Evolutionary conservation across 108 stramenopile species (phyloP), one percentile per base, ranked within the genome.

Genomic region (Discostella pseudostelligera): DNA sequence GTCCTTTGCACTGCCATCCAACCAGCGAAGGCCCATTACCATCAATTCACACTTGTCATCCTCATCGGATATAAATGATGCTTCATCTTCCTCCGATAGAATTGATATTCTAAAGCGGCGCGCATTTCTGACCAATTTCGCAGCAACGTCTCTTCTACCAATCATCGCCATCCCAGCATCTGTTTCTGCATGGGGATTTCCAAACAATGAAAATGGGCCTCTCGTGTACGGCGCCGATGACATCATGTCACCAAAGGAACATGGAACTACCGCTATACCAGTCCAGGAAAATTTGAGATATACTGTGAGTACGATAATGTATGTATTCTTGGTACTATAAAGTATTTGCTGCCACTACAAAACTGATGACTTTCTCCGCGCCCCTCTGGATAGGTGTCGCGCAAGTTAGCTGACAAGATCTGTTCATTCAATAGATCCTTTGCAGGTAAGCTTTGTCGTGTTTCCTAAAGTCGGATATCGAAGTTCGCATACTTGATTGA

Each of bases 351-450:
- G n/a, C n/a, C n/a, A n/a, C n/a, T n/a, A n/a, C n/a, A n/a, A n/a
- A n/a, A n/a, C n/a, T n/a, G n/a, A n/a, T n/a, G n/a, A n/a, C n/a
- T n/a, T n/a, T n/a, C n/a, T n/a, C n/a, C n/a, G n/a, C n/a, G n/a
- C n/a, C n/a, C n/a, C n/a, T n/a, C n/a, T n/a, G n/a, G n/a, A n/a
- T n/a, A 78, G 13, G 83, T 83, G 16, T 66, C 66, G 36, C 39
- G 70, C 22, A 73, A 81, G 48, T 44, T 87, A 13, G 89, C 89
- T 3, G 89, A 90, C 63, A 73, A 77, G 49, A 90, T 90, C 24
- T 80, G 81, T 77, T 84, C 74, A 28, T 96, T 81, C 83, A 96
- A 96, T 70, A 69, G 92, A 8, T 57, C 45, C 0, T 73, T 65
- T 24, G 72, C 72, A n/a, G n/a, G n/a, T n/a, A n/a, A n/a, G n/a